Evolutionary conservation across 2,329 filamentous ascomycete genomes (phyloP), one percentile per base, ranked within the genome.

Genomic region (Fusarium coicis): DNA sequence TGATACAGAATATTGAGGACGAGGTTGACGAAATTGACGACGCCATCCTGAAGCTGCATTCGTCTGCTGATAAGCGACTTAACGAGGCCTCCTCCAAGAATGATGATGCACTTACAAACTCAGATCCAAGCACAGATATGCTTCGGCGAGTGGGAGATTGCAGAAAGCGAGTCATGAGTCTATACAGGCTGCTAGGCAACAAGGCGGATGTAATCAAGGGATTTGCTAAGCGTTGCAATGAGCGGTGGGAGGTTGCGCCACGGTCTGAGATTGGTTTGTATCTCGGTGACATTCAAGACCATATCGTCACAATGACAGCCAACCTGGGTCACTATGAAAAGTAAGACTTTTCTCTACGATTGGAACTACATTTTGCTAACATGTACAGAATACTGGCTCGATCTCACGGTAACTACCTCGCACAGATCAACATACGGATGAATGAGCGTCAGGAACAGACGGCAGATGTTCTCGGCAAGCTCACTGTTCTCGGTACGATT

Each of bases 121-220:
- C 79, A 15, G 87, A 88, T 67, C 84, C 84, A 15, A 86, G 92
- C 30, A 87, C 91, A 59, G 93, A 97, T 81, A 98, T 99, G 95
- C 87, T 99, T 67, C 90, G 95, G 44, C 91, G 94, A 19, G 95
- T 98, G 1, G 96, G 96, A 34, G 94, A 97, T 82, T 97, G 95
- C 81, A 90, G 96, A 76, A 98, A 98, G 87, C 96, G 96, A 81
- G 96, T 99, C 73, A 99, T 99, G 95, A 92, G 93, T 40, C 86
- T 99, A 52, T 98, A 98, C 80, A 90, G 96, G 56, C 86, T 99
- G 49, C 86, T 99, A 23, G 96, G 96, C 62, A 98, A 97, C 83
- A 99, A 99, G 84, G 96, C 96, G 55, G 96, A 99, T 81, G 96
- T 99, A 66, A 98, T 99, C 86, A 98, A 98, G 84, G 96, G 96